phyloP scores from a whole-genome alignment of 2,329 filamentous ascomycete genomes.

The Talaromyces rugulosus region DNA sequence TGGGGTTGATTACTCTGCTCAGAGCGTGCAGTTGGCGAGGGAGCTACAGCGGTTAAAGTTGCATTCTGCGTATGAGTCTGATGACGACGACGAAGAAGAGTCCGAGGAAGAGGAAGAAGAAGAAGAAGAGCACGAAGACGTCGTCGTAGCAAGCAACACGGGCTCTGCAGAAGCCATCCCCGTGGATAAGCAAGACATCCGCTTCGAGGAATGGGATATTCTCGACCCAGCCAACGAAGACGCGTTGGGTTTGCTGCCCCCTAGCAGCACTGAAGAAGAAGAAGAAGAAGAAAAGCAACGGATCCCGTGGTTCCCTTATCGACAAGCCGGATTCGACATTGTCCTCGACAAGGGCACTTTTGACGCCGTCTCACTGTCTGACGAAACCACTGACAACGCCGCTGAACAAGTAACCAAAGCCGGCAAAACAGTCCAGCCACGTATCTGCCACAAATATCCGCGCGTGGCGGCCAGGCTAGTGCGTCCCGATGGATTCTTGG shows the following conservation, averaged over 20 bases:
- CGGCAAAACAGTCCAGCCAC: constrained; percentile 35
- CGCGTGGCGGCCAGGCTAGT: constrained; percentile 65
- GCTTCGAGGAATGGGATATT: constrained; percentile 63
- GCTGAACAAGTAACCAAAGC: not conserved
- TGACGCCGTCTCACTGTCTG: constrained; percentile 77
- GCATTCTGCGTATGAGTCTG: constrained; percentile 30
- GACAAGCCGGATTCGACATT: constrained; percentile 68
- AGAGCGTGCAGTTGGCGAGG: constrained; percentile 69
- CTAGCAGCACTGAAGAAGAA: not conserved
- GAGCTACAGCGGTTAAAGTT: constrained; percentile 50
- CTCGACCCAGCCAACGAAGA: constrained; percentile 37
- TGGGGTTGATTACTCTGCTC: constrained; percentile 81
- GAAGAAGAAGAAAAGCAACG: constrained; percentile 5
- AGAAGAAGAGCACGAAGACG: constrained; percentile 24
- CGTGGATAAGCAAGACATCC: constrained; percentile 22
- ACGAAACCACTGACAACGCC: constrained; percentile 18
- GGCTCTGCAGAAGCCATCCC: constrained; percentile 10
- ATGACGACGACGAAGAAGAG: constrained; percentile 14
- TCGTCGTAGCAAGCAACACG: constrained; percentile 11
- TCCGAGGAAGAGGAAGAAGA: constrained; percentile 23
- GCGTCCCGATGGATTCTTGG: constrained; percentile 64
- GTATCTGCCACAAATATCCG: constrained; percentile 72
- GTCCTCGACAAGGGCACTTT: constrained; percentile 98
- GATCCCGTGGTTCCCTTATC: constrained; percentile 36
- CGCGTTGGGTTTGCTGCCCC: not conserved